Base-by-base conservation (phyloP, 139 green algal species). In the Zygnema circumcarinatum region DNA sequence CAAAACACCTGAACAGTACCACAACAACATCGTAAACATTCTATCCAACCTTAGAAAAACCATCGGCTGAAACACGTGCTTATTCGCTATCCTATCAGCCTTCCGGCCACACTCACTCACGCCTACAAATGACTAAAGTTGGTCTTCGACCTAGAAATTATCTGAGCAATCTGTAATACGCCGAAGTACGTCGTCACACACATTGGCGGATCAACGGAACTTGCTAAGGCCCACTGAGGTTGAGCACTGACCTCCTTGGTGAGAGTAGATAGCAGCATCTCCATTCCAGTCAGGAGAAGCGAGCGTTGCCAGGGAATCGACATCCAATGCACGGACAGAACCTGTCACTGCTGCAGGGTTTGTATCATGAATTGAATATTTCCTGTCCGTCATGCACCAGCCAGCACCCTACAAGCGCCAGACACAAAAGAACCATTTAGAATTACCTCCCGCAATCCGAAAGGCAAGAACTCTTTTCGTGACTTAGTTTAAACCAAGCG, bases 301-400 rank as follows among this genome's bases (percentile, higher is more conserved):
- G 47, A 89, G 25, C 2, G 53, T 56, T 35, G 21, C 22, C 33
- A 89, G 33, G 35, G 36, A 16, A 38, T 89, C 79, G 31, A 89
- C 84, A 47, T 89, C 84, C 36, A 56, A 33, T 32, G 84, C 79
- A 36, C 32, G 21, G 29, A 89, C n/a, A 38, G 16, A 79, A 38
- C 84, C 41, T 16, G 80, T 88, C 2, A 87, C 84, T 0, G 76
- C 76, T 3, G 74, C 53, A 32, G 84, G 84, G 36, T 35, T 52
- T 0, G 78, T 31, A 62, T 89, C 56, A 42, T 89, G 84, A 20
- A 89, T 90, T 53, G 35, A 40, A 47, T 89, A 76, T 33, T 89
- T 88, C 35, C 36, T 40, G 2, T 38, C 79, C 0, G 31, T 42
- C 11, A 41, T 83, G 76, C 84, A 89, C 84, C 84, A 89, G 25